Evolutionary conservation across 306 rosid species (phyloP), one percentile per base, ranked within the genome.

Genomic region (Prunus salicina): DNA sequence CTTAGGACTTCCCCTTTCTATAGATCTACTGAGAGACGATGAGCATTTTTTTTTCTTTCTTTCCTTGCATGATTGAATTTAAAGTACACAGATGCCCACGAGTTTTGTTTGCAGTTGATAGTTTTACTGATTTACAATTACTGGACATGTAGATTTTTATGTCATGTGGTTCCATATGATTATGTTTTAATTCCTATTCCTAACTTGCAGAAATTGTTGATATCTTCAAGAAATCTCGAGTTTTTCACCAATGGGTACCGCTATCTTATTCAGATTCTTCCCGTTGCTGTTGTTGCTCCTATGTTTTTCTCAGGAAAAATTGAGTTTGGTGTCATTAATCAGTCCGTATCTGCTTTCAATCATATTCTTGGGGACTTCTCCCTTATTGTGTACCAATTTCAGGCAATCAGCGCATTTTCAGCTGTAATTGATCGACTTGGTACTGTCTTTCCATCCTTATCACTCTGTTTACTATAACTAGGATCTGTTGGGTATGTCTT

Each of bases 211-310:
- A 43, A 85, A 89, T 76, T 95, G 82, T 77, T 95, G 85, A 88
- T 95, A 85, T 79, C 97, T 88, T 95, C 99, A 51, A 87, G 99
- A 86, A 95, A 95, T 79, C 89, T 95, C 3, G 99, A 95, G 18
- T 92, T 92, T 82, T 92, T 95, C 89, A 95, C 97, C 85, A 88
- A 12, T 79, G 99, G 99, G 72, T 95, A 95, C 81, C 97, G 97
- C 77, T 90, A 92, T 78, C 85, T 80, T 71, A 92, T 95, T 88
- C 99, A 92, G 79, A 82, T 95, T 88, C 99, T 95, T 80, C 99
- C 99, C 14, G 97, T 88, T 45, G 99, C 99, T 70, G 97, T 95
- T 75, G 97, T 95, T 84, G 99, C 99, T 46, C 99, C 99, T 27
- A 89, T 95, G 99, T 95, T 75, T 83, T 95, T 95, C 80, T 79